Percentiles rank a stretch among this genome's conserved stretches.
Evolutionary conservation across 78 protist species (phyloP).

Genomic region (Cavenderia fasciculata): DNA sequence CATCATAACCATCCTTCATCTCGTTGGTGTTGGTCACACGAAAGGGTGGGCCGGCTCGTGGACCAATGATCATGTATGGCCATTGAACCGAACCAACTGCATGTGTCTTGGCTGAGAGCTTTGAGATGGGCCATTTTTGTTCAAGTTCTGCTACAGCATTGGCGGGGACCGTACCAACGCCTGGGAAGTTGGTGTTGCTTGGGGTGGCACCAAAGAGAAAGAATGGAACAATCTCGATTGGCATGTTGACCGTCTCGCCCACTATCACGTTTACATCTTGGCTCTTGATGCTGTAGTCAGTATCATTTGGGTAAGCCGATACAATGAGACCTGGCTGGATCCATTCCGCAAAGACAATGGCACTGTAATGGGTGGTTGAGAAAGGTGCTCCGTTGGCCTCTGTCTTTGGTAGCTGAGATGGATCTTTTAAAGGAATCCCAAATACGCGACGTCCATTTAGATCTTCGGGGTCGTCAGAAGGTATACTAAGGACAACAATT

Average conservation of each 20-base stretch:
- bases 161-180: neutral
- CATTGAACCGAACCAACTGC: neutral
- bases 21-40: neutral
- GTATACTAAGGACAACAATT: too few species aligned
- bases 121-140: slow-evolving; percentile 23
- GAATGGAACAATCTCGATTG: neutral
- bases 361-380: neutral
- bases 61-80: slow-evolving; percentile 9
- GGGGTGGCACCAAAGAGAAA: slow-evolving; percentile 43
- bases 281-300: neutral
- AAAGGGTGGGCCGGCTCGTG: neutral
- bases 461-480: too few species aligned
- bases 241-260: neutral
- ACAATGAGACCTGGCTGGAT: neutral
- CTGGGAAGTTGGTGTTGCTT: neutral
- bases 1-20: slow-evolving; percentile 21
- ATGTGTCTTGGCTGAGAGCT: neutral
- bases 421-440: neutral
- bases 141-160: neutral
- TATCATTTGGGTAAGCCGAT: neutral
- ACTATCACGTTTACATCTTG: neutral
- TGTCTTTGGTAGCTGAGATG: slow-evolving; percentile 24
- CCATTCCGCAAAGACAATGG: neutral
- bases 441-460: too few species aligned
- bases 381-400: slow-evolving; percentile 23